A percentile compares a stretch with the other conserved stretches of the same genome.
Evolutionary conservation across 2,329 filamentous ascomycete species (phyloP).

Genomic region (Aspergillus clavatus): DNA sequence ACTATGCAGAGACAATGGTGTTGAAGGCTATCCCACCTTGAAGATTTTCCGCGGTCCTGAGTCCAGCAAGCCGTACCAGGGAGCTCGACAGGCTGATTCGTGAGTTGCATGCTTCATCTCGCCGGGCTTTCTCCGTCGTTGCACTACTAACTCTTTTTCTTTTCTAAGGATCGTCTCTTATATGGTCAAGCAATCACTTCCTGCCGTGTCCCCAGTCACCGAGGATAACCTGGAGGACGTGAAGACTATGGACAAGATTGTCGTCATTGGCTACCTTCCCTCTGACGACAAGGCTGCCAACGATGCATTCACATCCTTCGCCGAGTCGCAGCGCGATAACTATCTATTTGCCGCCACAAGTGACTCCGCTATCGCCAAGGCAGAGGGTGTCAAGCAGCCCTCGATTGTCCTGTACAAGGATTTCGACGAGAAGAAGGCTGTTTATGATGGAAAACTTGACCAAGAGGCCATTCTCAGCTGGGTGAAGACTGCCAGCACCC

Average conservation of each 20-base stretch:
- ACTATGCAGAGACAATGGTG: conserved; percentile 82
- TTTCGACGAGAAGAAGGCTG: conserved; percentile 92
- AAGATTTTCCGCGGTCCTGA: conserved; percentile 96
- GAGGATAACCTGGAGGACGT: conserved; percentile 86
- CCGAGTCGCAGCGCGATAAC: conserved; percentile 74
- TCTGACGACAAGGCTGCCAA: conserved; percentile 77
- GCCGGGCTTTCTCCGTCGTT: neutral
- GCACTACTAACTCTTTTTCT: conserved; percentile 18
- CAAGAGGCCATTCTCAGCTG: conserved; percentile 75
- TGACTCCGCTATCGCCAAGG: conserved; percentile 78
- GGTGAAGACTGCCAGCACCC: conserved; percentile 77
- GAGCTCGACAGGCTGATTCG: conserved; percentile 80
- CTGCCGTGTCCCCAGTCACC: conserved; percentile 78
- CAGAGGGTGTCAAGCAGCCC: conserved; percentile 82
- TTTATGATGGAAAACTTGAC: conserved; percentile 77
- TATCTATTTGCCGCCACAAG: conserved; percentile 88
- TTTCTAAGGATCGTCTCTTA: conserved; percentile 62
- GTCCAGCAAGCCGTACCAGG: conserved; percentile 74
- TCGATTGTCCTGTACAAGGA: conserved; percentile 92
- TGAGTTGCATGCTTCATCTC: conserved; percentile 31
- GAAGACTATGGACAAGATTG: conserved; percentile 97
- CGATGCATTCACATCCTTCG: conserved; percentile 71
- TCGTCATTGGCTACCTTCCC: conserved; percentile 82
- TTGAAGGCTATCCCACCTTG: conserved; percentile 96
- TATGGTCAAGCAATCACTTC: conserved; percentile 97